phyloP scores from a whole-genome alignment of 768 basidiomycete species.

The Hydnum rufescens region DNA sequence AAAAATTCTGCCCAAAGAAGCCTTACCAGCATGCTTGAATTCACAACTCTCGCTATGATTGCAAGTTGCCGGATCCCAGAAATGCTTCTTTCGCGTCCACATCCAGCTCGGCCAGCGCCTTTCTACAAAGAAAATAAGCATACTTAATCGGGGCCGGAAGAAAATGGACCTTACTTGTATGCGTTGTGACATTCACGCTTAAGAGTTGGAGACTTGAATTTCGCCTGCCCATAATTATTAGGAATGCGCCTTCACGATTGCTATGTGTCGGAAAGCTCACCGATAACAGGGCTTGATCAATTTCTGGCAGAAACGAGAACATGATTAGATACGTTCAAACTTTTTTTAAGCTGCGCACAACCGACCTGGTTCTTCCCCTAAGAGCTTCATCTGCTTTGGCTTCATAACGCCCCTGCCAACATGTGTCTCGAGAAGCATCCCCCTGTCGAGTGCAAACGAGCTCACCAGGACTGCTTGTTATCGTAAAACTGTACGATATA shows the following conservation, averaged over 20 bases:
- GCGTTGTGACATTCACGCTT: not conserved
- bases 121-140: not conserved
- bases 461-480: constrained; percentile 40
- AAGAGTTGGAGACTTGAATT: not conserved
- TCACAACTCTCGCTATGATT: not conserved
- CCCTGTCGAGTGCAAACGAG: not conserved
- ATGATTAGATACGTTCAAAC: not conserved
- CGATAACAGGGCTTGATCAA: not conserved
- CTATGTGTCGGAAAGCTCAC: not conserved
- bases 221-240: not conserved
- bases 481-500: constrained; percentile 73
- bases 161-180: not conserved
- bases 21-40: too few species aligned
- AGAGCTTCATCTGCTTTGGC: not conserved
- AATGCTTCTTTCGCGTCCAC: not conserved
- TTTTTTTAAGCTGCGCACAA: too few species aligned
- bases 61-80: not conserved
- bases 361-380: not conserved
- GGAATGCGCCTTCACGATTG: not conserved
- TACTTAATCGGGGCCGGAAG: not conserved
- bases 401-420: not conserved
- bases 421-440: not conserved
- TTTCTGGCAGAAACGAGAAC: not conserved
- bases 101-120: not conserved
- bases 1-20: too few species aligned